Evolutionary conservation across 129 eudicot species (phyloP), one percentile per base, ranked within the genome.

Genomic region (Arctium minus): DNA sequence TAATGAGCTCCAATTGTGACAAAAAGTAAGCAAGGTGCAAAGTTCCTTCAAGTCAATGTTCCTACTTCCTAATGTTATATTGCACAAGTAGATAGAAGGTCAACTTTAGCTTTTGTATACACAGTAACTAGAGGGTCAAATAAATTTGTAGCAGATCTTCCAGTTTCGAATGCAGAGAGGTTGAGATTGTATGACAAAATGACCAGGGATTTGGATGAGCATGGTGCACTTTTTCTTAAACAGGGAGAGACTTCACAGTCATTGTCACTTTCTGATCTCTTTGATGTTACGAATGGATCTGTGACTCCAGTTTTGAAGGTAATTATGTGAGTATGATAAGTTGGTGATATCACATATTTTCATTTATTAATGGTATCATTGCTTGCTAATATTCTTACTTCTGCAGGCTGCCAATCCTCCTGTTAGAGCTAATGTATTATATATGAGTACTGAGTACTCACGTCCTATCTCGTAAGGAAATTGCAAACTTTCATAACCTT

Each of bases 181-280:
- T 75, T 85, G 30, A 87, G 86, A 62, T 70, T 96, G 79, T 96
- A 96, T 78, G 89, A 87, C 37, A 87, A 90, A 87, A 87, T 96
- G 97, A 89, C 84, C 15, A 91, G 83, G 86, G 94, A 93, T 82
- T 87, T 96, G 87, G 91, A 96, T 80, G 94, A 93, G 76, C 92
- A 91, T 30, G 99, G 97, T 65, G 92, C 97, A n/a, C 91, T 86
- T 73, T 96, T 96, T 83, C 91, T 96, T 29, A 91, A 87, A 75
- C 89, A 89, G 32, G 97, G 99, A 31, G 86, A 93, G 83, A 96
- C 99, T 80, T 93, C 99, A 50, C 99, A 96, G 67, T 91, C 97
- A 17, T 80, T 96, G 78, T 86, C 90, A 31, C 91, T 96, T 73
- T 91, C 99, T 31, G 97, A 96, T 81, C 83, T 96, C 30, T 96